phyloP scores from a whole-genome alignment of 208 protist species.

The Trypanosoma vivax region DNA sequence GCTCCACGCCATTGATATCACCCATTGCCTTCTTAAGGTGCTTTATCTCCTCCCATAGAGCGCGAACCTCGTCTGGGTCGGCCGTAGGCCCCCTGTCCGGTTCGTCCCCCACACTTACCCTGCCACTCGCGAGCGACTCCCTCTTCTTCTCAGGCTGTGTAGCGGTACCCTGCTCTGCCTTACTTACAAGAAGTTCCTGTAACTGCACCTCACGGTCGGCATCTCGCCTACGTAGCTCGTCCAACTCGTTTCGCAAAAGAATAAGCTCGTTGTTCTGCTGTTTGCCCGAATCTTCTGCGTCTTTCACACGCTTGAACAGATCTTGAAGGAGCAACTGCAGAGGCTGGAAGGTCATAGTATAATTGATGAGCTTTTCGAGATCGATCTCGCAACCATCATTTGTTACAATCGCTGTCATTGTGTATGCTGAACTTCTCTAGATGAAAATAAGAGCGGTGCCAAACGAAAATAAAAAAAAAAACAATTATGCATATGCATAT shows the following conservation, averaged over 20 bases:
- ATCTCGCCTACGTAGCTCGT: constrained; percentile 25
- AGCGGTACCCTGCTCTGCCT: neutral
- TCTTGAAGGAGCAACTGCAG: constrained; percentile 65
- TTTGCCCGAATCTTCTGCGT: constrained; percentile 41
- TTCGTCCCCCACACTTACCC: neutral
- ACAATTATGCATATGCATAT: too few species aligned
- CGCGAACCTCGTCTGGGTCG: constrained; percentile 18
- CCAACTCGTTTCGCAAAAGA: constrained; percentile 22
- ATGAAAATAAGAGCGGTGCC: neutral
- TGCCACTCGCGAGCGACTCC: neutral
- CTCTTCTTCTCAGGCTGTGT: neutral
- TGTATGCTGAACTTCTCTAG: too few species aligned
- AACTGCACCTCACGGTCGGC: constrained; percentile 8
- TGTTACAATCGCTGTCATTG: constrained; percentile 8
- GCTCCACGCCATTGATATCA: constrained; percentile 31
- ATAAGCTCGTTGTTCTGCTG: constrained; percentile 41
- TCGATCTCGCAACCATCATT: constrained; percentile 41
- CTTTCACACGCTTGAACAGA: constrained; percentile 45
- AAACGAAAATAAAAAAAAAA: constrained; percentile 1
- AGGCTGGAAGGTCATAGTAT: constrained; percentile 61
- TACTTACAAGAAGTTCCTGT: neutral
- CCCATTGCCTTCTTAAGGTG: constrained; percentile 51
- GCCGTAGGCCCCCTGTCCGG: neutral
- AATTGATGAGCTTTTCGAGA: constrained; percentile 73
- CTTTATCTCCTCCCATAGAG: constrained; percentile 59